Conservation (phyloP, 202 grass and related monocot genomes). For the Carex arenaria region DNA sequence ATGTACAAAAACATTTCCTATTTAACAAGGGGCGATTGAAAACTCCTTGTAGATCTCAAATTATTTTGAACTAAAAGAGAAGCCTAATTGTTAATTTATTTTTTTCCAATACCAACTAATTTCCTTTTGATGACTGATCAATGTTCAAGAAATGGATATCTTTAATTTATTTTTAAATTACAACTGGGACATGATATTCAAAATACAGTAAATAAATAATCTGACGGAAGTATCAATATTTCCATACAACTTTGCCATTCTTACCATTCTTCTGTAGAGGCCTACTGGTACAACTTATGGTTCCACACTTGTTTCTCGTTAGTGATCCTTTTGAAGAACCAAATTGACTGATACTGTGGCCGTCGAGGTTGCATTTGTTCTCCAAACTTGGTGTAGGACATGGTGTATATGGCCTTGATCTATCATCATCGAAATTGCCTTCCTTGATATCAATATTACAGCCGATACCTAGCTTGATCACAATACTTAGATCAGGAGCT, state of each 20-base stretch:
- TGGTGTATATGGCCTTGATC: background rate
- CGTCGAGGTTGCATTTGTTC: background rate
- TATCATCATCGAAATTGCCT: background rate
- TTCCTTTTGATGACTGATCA: background rate
- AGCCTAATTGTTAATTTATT: background rate
- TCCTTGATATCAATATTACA: conserved; percentile 28
- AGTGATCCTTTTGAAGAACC: background rate
- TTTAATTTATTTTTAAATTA: background rate
- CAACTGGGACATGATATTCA: background rate
- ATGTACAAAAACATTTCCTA: background rate
- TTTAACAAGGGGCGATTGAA: background rate
- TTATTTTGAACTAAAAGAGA: background rate
- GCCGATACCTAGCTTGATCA: conserved; percentile 16
- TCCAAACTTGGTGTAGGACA: background rate
- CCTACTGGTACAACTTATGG: background rate
- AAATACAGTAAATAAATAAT: background rate
- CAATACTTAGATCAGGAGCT: conserved; percentile 18
- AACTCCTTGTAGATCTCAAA: background rate
- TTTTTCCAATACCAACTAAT: background rate
- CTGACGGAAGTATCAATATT: conserved; percentile 1
- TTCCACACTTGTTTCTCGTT: background rate
- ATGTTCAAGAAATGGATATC: background rate
- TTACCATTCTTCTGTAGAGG: background rate
- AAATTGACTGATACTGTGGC: background rate
- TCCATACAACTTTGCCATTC: conserved; percentile 11